These are phyloP conservation scores for Aspergillus sp. DNA, from an alignment of 2,329 filamentous ascomycete species.

Conservation along the genomic window DNA sequence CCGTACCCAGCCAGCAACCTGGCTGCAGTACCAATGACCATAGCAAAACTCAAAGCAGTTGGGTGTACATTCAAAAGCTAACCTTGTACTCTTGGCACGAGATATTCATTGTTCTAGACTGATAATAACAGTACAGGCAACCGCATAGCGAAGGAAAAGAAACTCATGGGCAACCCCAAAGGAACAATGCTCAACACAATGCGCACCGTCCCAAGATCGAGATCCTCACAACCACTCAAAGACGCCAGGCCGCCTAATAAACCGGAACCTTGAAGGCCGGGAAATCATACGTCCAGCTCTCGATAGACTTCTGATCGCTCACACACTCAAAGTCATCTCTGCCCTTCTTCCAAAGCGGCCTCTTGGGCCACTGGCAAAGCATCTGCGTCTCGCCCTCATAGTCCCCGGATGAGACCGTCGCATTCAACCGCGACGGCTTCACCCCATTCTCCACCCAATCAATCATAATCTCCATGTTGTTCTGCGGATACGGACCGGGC, in stretches of 20 bases:
- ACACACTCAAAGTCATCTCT: constrained; percentile 19
- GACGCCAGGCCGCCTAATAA: constrained; percentile 8
- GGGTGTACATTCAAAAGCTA: no score
- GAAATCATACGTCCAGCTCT: constrained; percentile 24
- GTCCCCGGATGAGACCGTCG: constrained; percentile 39
- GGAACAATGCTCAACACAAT: no score
- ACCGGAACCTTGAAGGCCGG: constrained; percentile 23
- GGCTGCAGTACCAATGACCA: no score
- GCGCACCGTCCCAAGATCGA: no score
- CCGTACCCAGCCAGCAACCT: no score
- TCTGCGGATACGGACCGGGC: constrained; percentile 52
- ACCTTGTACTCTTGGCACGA: no score
- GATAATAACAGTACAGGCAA: no score
- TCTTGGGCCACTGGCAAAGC: constrained; percentile 41
- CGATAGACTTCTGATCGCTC: constrained; percentile 21
- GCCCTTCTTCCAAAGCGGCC: constrained; percentile 35
- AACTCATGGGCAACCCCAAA: no score
- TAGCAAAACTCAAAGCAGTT: no score
- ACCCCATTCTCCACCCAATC: constrained; percentile 58
- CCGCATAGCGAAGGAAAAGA: no score
- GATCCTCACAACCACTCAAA: neutral
- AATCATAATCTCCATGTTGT: constrained; percentile 54
- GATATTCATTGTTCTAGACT: no score
- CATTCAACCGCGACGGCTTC: constrained; percentile 51
- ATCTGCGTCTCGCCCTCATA: constrained; percentile 38